phyloP scores from a whole-genome alignment of 306 rosid species.

The Alnus glutinosa region DNA sequence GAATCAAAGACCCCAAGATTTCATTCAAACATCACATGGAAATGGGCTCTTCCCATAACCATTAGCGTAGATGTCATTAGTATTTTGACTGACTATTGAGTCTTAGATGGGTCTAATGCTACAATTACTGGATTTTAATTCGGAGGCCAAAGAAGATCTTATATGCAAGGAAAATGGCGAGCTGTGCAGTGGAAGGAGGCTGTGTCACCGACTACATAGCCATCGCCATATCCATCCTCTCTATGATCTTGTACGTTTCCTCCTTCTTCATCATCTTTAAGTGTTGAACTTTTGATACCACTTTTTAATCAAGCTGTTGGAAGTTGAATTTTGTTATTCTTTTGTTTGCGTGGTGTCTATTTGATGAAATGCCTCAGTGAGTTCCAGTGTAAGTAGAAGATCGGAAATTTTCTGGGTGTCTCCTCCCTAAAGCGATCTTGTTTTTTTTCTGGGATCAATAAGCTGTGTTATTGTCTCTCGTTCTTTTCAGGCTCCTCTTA shows the following conservation, averaged over 20 bases:
- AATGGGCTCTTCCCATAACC: conserved; percentile 1
- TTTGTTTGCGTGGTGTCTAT: conserved; percentile 14
- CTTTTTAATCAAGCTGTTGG: background rate
- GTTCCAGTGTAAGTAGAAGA: background rate
- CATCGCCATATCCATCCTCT: conserved; percentile 51
- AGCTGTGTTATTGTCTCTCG: conserved; percentile 12
- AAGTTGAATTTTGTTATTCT: background rate
- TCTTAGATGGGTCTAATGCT: background rate
- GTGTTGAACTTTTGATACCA: background rate
- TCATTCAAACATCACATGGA: conserved; percentile 24
- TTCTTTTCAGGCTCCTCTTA: conserved; percentile 68
- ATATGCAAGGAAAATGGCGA: conserved; percentile 49
- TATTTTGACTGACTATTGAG: too few species aligned
- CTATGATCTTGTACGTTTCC: conserved; percentile 56
- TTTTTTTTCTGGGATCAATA: background rate
- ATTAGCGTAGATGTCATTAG: too few species aligned
- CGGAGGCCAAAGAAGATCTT: background rate
- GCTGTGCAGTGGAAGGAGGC: conserved; percentile 78
- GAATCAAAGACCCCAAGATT: background rate
- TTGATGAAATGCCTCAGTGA: conserved; percentile 28
- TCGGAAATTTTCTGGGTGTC: background rate
- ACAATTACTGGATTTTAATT: background rate
- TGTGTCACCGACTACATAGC: conserved; percentile 84
- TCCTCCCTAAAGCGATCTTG: background rate
- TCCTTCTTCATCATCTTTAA: background rate